Evolutionary conservation across 2,329 filamentous ascomycete species (phyloP).

Genomic region (Ophiostoma sp.): DNA sequence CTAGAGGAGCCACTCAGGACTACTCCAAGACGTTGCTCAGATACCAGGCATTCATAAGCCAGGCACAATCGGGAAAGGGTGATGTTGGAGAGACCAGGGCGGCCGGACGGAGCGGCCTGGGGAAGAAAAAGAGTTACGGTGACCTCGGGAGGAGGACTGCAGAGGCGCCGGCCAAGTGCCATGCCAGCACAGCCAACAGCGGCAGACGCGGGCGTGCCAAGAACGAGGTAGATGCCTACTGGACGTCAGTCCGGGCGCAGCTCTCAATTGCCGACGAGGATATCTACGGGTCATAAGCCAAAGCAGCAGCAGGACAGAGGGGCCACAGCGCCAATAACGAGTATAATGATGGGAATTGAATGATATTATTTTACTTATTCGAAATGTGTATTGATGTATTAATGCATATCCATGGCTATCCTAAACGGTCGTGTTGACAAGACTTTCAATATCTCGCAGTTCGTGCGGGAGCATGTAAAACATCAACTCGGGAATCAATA

Average conservation of each 20-base stretch:
- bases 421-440: conserved; percentile 15
- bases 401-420: conserved; percentile 15
- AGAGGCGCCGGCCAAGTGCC: background rate
- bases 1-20: background rate
- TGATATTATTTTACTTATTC: conserved; percentile 2
- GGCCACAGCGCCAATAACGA: too few species aligned
- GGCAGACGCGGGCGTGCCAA: background rate
- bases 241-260: conserved; percentile 18
- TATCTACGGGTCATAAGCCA: conserved; percentile 7
- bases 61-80: background rate
- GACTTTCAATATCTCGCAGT: background rate
- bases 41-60: background rate
- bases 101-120: background rate
- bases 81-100: background rate
- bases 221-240: conserved; percentile 15
- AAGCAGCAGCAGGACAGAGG: background rate
- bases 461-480: background rate
- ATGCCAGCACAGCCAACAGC: background rate
- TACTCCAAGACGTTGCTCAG: background rate
- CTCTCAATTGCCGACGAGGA: conserved; percentile 21
- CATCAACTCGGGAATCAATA: background rate
- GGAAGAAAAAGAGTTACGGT: background rate
- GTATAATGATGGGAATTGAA: background rate
- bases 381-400: background rate
- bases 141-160: background rate